Base-by-base conservation (phyloP, 2,329 filamentous ascomycete genomes). In the Aspergillus sp. region DNA sequence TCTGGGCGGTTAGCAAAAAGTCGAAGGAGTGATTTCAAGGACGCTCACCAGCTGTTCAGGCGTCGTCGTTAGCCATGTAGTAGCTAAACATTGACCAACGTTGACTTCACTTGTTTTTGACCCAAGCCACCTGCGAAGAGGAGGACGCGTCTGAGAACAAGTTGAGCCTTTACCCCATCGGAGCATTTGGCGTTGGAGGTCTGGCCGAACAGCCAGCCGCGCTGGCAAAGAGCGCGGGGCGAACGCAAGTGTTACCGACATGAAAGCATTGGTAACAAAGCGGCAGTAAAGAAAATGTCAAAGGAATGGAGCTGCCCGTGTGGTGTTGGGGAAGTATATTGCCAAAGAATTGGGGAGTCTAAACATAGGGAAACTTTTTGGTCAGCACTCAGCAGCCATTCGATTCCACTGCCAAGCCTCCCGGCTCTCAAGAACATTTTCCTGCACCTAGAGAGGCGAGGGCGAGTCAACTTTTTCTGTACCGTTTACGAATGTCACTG, bases 1-100 rank as follows among this genome's bases (percentile, higher is more conserved):
- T 60, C 57, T 14, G 19, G 49, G 57, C 35, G 17, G 33, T 59
- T 57, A 62, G 59, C 58, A 35, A 55, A 39, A 45, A 11, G 17
- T 15, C 23, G 31, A 2, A 7, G 12, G 8, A 11, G 19, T 3
- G 45, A 12, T 3, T 25, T 17, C n/a, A 21, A 33, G 21, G 35
- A 39, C 14, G 52, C 70, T 62, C 55, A 74, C 71, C 55, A 71
- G 66, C 17, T 61, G 57, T 49, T 68, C 63, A 3, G 71, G 70
- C 15, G 65, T 66, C 49, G 61, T 67, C 14, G 72, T 71, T 35
- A 73, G 61, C 72, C 70, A 74, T 35, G 72, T 72, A 55, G 64
- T 68, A 15, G 72, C 71, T 31, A 70, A 63, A 6, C 62, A 61
- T 11, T 31, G 53, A 15, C 52, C 46, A 41, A 52, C 45, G 44